A percentile compares a stretch with the other conserved stretches of the same genome.
These are phyloP conservation scores for Penicillium taxi DNA, from an alignment of 495 filamentous ascomycete species.

Conservation along the genomic window DNA sequence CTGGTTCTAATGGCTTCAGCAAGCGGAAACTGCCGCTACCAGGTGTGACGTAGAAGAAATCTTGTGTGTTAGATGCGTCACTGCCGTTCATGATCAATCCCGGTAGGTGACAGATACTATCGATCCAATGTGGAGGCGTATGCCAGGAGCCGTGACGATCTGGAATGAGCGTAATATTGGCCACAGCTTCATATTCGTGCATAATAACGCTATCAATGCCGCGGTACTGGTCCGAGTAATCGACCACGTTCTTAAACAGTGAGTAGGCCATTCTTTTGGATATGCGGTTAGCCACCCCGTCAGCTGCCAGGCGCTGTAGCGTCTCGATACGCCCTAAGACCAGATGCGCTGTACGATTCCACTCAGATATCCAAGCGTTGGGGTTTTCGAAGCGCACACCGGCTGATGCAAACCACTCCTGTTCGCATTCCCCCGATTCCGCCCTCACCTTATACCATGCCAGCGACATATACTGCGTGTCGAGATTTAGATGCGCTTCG, in stretches of 20 bases:
- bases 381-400: too few relatives aligned
- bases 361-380: too few relatives aligned
- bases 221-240: constrained; percentile 32
- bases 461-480: too few relatives aligned
- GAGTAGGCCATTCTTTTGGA: constrained; percentile 22
- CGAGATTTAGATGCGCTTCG: too few relatives aligned
- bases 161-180: constrained; percentile 27
- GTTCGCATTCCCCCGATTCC: too few relatives aligned
- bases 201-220: constrained; percentile 29
- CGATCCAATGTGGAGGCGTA: constrained; percentile 34
- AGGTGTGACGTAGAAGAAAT: constrained; percentile 31
- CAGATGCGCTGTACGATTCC: constrained; percentile 22
- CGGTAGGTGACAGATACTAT: constrained; percentile 33
- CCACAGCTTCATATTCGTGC: constrained; percentile 30
- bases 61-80: constrained; percentile 19
- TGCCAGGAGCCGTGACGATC: constrained; percentile 11
- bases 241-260: constrained; percentile 31
- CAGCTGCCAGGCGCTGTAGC: constrained; percentile 8
- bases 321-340: constrained; percentile 23
- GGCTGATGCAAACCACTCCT: too few relatives aligned
- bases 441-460: too few relatives aligned
- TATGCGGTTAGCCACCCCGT: constrained; percentile 21
- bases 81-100: constrained; percentile 32
- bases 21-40: constrained; percentile 27
- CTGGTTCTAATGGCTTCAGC: constrained; percentile 20